phyloP scores from a whole-genome alignment of 805 yeast species.

The Ogataea saltuana region DNA sequence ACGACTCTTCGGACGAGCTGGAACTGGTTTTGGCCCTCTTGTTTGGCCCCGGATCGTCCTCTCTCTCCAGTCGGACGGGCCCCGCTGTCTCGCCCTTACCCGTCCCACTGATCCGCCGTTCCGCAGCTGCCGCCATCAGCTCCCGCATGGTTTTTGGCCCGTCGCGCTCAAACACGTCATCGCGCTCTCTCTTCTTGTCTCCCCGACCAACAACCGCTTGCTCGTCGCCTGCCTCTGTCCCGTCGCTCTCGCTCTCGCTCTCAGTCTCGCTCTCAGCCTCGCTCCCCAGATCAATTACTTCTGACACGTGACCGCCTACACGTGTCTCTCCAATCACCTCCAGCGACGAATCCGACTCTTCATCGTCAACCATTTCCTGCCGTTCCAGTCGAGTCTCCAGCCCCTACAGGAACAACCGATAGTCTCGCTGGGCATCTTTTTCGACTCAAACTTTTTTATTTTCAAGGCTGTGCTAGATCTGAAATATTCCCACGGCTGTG shows the following conservation, averaged over 20 bases:
- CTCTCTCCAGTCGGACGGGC: background rate
- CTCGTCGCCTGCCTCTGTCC: background rate
- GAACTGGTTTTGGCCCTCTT: background rate
- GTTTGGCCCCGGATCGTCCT: background rate
- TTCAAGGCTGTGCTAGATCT: too few species aligned
- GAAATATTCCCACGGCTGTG: background rate
- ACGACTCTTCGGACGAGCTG: too few species aligned
- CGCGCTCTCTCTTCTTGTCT: background rate
- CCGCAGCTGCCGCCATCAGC: conserved; percentile 28
- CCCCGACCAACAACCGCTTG: background rate
- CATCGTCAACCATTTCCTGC: background rate
- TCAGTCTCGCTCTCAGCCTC: conserved; percentile 12
- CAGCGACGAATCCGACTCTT: conserved; percentile 15
- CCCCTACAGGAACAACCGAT: too few species aligned
- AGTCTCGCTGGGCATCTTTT: too few species aligned
- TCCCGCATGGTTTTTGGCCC: conserved; percentile 16
- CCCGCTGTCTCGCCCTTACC: background rate
- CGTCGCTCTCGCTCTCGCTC: too few species aligned
- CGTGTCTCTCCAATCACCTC: conserved; percentile 10
- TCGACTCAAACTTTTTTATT: too few species aligned
- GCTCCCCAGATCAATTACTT: conserved; percentile 16
- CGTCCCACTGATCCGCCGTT: conserved; percentile 16
- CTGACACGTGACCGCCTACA: background rate
- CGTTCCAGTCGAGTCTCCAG: too few species aligned
- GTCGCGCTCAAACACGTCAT: background rate